These are phyloP conservation scores for Beta macrorhiza DNA, from an alignment of 179 eudicot genomes.

Conservation along the genomic window DNA sequence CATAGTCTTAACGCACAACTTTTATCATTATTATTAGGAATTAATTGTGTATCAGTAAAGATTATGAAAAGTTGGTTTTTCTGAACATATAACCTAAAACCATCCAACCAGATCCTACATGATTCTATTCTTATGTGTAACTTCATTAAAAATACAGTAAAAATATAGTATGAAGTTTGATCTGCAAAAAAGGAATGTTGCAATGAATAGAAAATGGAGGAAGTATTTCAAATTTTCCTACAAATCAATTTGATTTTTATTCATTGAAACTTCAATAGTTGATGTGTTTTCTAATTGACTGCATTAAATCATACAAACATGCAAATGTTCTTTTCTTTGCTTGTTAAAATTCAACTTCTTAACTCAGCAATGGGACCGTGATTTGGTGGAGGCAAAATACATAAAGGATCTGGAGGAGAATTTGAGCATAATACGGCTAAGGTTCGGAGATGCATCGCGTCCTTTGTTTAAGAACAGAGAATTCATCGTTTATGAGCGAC, in stretches of 20 bases:
- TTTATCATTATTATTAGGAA: too few species aligned
- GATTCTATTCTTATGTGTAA: too few species aligned
- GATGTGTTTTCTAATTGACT: neutral
- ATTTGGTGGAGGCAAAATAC: constrained; percentile 78
- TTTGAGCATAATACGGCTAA: constrained; percentile 67
- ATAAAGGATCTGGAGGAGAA: constrained; percentile 81
- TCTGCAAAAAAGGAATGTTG: too few species aligned
- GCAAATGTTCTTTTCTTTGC: neutral
- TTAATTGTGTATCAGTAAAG: too few species aligned
- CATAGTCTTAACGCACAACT: too few species aligned
- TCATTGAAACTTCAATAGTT: neutral
- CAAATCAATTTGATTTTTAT: neutral
- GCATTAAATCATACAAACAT: neutral
- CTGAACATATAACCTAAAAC: too few species aligned
- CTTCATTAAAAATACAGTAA: too few species aligned
- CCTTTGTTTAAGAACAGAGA: constrained; percentile 84
- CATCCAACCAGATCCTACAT: too few species aligned
- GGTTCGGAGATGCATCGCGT: constrained; percentile 73
- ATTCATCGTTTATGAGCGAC: constrained; percentile 83
- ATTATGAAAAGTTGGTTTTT: too few species aligned
- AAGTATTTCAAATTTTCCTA: neutral
- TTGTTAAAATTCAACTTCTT: neutral
- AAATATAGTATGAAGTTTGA: too few species aligned
- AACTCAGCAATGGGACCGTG: constrained; percentile 83
- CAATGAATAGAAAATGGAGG: neutral